Percentiles rank a stretch among this genome's conserved stretches.
Evolutionary conservation across 2,329 filamentous ascomycete species (phyloP).

Genomic region (Volutella citrinella): DNA sequence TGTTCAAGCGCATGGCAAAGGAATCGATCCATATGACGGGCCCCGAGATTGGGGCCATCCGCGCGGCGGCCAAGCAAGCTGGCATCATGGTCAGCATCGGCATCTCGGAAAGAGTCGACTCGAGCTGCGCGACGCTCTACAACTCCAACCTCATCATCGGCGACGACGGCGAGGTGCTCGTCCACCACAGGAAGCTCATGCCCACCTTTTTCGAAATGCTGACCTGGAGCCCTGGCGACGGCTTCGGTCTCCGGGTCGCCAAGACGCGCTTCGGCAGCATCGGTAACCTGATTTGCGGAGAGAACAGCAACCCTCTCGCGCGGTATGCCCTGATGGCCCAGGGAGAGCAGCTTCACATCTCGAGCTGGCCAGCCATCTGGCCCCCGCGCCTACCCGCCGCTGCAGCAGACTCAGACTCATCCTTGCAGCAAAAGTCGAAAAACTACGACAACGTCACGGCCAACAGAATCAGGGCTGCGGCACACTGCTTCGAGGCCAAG

Average conservation of each 20-base stretch:
- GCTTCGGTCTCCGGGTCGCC: conserved; percentile 44
- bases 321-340: conserved; percentile 51
- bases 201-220: conserved; percentile 57
- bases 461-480: conserved; percentile 49
- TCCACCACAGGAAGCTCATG: conserved; percentile 52
- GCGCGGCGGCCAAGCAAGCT: conserved; percentile 33
- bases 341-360: conserved; percentile 54
- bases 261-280: conserved; percentile 45
- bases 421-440: background rate
- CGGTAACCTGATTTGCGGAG: conserved; percentile 52
- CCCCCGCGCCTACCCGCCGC: conserved; percentile 36
- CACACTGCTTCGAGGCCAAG: conserved; percentile 58
- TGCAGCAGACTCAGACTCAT: conserved; percentile 1
- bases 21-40: conserved; percentile 45
- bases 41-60: conserved; percentile 41
- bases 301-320: conserved; percentile 57
- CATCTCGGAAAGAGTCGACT: conserved; percentile 44
- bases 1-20: conserved; percentile 44
- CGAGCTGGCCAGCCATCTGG: conserved; percentile 54
- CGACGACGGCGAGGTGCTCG: conserved; percentile 40
- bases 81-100: conserved; percentile 45
- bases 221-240: conserved; percentile 52
- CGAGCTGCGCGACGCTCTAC: conserved; percentile 45
- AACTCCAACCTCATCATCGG: conserved; percentile 50
- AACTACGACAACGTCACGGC: conserved; percentile 54